Conservation (phyloP, 129 eudicot genomes). For the Flaveria bidentis region DNA sequence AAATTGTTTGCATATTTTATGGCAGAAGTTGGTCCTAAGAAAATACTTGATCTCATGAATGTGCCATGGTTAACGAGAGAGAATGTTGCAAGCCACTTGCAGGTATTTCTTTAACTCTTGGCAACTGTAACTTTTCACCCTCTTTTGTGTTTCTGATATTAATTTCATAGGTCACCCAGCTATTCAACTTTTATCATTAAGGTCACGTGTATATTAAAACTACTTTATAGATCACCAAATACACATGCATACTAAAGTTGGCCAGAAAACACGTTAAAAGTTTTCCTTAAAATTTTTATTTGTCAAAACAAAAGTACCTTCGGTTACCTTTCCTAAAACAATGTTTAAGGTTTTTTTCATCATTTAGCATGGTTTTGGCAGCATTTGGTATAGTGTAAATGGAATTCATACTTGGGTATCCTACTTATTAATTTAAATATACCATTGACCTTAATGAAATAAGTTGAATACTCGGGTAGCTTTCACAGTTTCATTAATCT, state of each 20-base stretch:
- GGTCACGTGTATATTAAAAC: background rate
- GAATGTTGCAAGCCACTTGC: conserved; percentile 98
- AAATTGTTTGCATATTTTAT: conserved; percentile 19
- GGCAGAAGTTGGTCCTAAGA: conserved; percentile 99
- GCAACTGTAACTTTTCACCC: background rate
- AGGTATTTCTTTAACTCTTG: conserved; percentile 56
- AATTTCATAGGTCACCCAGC: too few relatives aligned
- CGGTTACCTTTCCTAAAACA: background rate
- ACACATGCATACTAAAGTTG: background rate
- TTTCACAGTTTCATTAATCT: background rate
- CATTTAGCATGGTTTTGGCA: conserved; percentile 4
- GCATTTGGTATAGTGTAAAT: background rate
- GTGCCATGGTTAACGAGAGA: conserved; percentile 97
- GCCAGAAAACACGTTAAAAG: too few relatives aligned
- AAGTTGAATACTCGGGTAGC: background rate
- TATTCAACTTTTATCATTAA: background rate
- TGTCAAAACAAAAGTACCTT: background rate
- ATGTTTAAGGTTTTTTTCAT: background rate
- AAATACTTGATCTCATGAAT: conserved; percentile 90
- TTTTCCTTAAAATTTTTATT: too few relatives aligned
- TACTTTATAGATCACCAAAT: background rate
- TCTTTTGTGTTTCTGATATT: background rate
- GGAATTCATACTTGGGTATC: background rate
- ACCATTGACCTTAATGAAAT: conserved; percentile 3
- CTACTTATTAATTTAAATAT: background rate